Conservation (phyloP, 495 filamentous ascomycete genomes). For the Sabuloglossum arenarium region DNA sequence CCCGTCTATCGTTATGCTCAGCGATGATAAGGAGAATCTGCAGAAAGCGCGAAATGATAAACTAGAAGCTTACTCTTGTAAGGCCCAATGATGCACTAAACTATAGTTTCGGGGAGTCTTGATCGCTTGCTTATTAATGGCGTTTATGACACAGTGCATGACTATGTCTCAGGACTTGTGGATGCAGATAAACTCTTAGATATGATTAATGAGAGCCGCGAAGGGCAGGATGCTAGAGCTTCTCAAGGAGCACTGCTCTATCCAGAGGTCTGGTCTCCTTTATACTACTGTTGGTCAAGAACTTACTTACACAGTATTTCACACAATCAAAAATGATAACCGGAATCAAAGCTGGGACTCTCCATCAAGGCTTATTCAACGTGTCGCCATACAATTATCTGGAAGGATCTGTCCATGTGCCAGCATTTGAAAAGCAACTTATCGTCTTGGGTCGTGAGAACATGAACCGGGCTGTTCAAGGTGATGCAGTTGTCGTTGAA, state of each 20-base stretch:
- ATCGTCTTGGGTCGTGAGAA: slow-evolving; percentile 86
- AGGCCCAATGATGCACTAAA: background rate
- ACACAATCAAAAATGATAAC: slow-evolving; percentile 90
- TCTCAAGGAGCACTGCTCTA: slow-evolving; percentile 55
- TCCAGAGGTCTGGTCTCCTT: slow-evolving; percentile 16
- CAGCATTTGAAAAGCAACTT: slow-evolving; percentile 73
- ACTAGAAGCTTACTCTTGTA: slow-evolving; percentile 24
- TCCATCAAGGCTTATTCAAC: slow-evolving; percentile 90
- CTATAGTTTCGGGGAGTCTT: slow-evolving; percentile 13
- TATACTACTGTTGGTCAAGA: background rate
- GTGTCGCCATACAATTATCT: slow-evolving; percentile 96
- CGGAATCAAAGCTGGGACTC: slow-evolving; percentile 57
- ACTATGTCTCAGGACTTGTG: slow-evolving; percentile 68
- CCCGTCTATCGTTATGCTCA: slow-evolving; percentile 79
- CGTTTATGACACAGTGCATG: slow-evolving; percentile 22
- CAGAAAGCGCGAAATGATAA: slow-evolving; percentile 59
- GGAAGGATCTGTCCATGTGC: slow-evolving; percentile 74
- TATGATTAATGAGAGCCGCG: slow-evolving; percentile 67
- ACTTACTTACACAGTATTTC: slow-evolving; percentile 37
- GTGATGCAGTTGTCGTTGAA: slow-evolving; percentile 82
- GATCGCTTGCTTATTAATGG: slow-evolving; percentile 19
- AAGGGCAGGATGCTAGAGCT: slow-evolving; percentile 40
- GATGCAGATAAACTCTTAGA: slow-evolving; percentile 74
- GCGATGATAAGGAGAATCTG: slow-evolving; percentile 75
- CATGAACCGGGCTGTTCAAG: slow-evolving; percentile 81